Base-by-base conservation (phyloP, 1,284 basidiomycete genomes). In the Ustilago trichophora region DNA sequence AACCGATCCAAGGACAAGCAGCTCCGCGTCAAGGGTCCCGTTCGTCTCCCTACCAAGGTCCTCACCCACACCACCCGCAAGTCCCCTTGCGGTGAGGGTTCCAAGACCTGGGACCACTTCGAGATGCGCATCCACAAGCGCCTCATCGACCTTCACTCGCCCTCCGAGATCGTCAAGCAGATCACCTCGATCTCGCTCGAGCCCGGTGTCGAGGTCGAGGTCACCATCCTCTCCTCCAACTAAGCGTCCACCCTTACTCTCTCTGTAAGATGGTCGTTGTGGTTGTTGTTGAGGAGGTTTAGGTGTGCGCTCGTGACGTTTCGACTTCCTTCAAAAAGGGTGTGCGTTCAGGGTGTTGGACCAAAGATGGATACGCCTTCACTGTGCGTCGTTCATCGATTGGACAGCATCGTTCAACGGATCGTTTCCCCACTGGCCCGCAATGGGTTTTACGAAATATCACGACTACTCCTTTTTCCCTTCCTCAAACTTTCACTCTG, bases 121-220 rank as follows among this genome's bases (percentile, higher is more conserved):
- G 95, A 99, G 86, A 89, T 99, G 86, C 93, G 94, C 87, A 88
- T 99, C 77, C 95, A 99, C 90, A 99, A 99, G 87, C 92, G 96
- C 81, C 88, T 98, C 84, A 98, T 99, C 83, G 96, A 99, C 87
- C 87, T 99, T 73, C 93, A 95, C 87, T 94, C 94, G 62, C 95
- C 95, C 68, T 92, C 91, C 82, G 96, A 98, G 86, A 92, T 98
- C 78, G 96, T 99, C 85, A 98, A 98, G 88, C 95, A 98, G 86
- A 99, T 99, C 83, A 98, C 95, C 71, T 93, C 91, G 83, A 97
- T 98, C 86, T 93, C 91, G 84, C 88, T 98, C 85, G 95, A 98
- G 86, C 92, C 94, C 75, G 95, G 95, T 85, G 95, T 98, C 73
- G 95, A 98, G 85, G 95, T 98, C 82, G 95, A 98, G 85, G 95